Evolutionary conservation across 208 protist species (phyloP), one percentile per base, ranked within the genome.

Genomic region (Leishmania major): DNA sequence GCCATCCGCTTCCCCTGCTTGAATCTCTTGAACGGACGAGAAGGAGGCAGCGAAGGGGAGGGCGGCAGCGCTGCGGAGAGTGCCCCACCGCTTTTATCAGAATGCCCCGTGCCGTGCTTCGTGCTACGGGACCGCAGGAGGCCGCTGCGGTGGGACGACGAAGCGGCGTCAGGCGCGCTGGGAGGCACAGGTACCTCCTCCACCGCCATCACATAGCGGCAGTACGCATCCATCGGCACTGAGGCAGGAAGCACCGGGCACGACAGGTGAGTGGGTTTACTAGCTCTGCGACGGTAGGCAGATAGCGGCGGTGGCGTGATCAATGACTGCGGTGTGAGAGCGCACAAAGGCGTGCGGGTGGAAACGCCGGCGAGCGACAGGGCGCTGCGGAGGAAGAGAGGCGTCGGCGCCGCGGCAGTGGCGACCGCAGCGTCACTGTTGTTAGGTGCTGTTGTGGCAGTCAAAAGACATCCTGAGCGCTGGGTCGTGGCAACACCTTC

Each of bases 171-270:
- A 35, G 62, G 79, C 53, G 59, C 51, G 51, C 22, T 35, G 51
- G 66, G 25, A 19, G 75, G 43, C 25, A 55, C 22, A 10, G 80
- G 75, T 19, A n/a, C 80, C 37, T 76, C 83, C 83, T 86, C 84
- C 40, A 86, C 77, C 55, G 69, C 82, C 28, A 91, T 80, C 10
- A 95, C 86, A 76, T 92, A 93, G 25, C 92, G 92, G 64, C 88
- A 88, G 72, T 88, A 93, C 49, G 88, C 84, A 78, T 95, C 92
- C 55, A 93, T 91, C 13, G 88, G 88, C 31, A 95, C 84, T 3
- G 71, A 57, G 43, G 66, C 43, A 28, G 91, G 91, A 22, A 87
- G 81, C 7, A 49, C 11, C 19, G 72, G 81, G 13, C 73, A 85
- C 2, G 60, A 43, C 11, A 59, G 31, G 57, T 53, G 59, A 31